phyloP scores from a whole-genome alignment of 306 rosid species.

The Pyrus communis region DNA sequence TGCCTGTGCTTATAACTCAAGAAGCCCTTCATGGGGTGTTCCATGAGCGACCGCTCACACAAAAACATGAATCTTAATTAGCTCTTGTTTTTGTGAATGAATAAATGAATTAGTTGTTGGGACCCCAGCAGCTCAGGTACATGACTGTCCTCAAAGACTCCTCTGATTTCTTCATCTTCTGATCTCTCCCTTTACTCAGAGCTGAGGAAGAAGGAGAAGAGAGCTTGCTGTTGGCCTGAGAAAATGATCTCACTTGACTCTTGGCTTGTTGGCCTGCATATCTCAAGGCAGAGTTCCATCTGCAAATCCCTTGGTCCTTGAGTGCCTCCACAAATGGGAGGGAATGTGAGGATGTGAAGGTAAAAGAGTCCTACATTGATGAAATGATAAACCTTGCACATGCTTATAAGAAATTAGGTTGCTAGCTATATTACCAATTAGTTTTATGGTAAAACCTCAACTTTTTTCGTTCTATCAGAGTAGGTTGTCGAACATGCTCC shows the following conservation, averaged over 20 bases:
- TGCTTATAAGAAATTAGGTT: no score
- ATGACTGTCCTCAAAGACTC: slow-evolving; percentile 32
- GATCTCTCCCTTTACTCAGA: neutral
- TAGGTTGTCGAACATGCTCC: no score
- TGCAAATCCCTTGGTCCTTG: slow-evolving; percentile 35
- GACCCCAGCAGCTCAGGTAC: slow-evolving; percentile 38
- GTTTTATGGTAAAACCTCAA: no score
- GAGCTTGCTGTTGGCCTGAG: slow-evolving; percentile 19
- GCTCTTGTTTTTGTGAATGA: neutral
- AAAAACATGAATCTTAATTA: no score
- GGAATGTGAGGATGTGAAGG: no score
- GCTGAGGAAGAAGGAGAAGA: slow-evolving; percentile 13
- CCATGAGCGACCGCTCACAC: no score
- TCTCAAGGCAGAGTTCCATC: slow-evolving; percentile 24
- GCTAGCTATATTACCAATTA: no score
- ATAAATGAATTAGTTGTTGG: slow-evolving; percentile 2
- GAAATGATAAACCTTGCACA: no score
- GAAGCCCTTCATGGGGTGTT: no score
- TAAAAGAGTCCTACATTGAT: no score
- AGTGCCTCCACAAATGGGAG: slow-evolving; percentile 12
- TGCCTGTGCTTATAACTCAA: no score
- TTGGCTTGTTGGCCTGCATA: slow-evolving; percentile 22
- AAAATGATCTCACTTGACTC: slow-evolving; percentile 8
- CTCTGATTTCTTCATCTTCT: slow-evolving; percentile 11
- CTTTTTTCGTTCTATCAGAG: no score